These are phyloP conservation scores for Tetragonia tetragonoides DNA, from an alignment of 148 eudicot species.

Conservation along the genomic window DNA sequence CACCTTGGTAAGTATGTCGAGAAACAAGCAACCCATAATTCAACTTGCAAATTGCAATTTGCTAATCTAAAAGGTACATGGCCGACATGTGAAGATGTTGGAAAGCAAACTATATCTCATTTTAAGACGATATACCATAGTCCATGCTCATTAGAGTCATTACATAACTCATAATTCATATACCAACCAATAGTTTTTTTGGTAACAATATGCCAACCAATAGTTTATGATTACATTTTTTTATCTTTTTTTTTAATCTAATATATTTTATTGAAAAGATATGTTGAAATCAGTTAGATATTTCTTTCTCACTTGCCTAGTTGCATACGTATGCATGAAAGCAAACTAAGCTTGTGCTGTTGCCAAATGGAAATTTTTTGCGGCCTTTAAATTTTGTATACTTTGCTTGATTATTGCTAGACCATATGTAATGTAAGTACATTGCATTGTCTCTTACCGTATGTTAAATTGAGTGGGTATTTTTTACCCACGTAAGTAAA, in stretches of 20 bases:
- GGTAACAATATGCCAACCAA: too few species aligned
- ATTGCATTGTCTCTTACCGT: not conserved
- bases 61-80: conserved; percentile 11
- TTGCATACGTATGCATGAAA: too few species aligned
- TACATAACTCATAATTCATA: not conserved
- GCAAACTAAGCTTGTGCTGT: too few species aligned
- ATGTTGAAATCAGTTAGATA: too few species aligned
- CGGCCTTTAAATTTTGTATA: too few species aligned
- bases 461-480: too few species aligned
- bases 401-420: too few species aligned
- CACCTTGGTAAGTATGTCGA: conserved; percentile 1
- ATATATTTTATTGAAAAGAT: too few species aligned
- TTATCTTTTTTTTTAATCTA: too few species aligned
- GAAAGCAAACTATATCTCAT: not conserved
- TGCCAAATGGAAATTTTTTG: too few species aligned
- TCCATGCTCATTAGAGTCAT: not conserved
- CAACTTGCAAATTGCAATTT: conserved; percentile 18
- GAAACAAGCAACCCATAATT: not conserved
- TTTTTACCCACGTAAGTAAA: not conserved
- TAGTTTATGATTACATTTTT: not conserved
- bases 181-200: not conserved
- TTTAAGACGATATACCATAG: not conserved
- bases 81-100: conserved; percentile 20
- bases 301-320: too few species aligned
- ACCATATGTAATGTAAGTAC: not conserved